These are phyloP conservation scores for Suillus decipiens DNA, from an alignment of 768 basidiomycete species.

Conservation along the genomic window DNA sequence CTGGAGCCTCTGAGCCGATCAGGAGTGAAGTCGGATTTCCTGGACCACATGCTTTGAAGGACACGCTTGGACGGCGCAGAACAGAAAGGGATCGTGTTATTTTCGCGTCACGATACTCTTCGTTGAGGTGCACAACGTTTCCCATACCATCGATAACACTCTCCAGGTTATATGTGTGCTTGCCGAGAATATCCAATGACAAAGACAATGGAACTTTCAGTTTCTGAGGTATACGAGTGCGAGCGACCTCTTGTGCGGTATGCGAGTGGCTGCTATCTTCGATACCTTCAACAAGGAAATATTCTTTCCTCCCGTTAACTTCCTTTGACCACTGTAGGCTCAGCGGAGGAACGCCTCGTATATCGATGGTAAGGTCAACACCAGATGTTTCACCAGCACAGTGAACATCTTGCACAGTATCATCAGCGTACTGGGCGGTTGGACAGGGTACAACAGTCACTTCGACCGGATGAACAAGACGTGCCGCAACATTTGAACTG, in stretches of 20 bases:
- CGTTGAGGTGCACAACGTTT: conserved; percentile 60
- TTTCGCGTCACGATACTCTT: conserved; percentile 41
- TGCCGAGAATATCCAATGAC: conserved; percentile 62
- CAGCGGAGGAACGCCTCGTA: conserved; percentile 75
- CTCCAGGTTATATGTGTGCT: conserved; percentile 74
- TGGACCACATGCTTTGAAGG: conserved; percentile 75
- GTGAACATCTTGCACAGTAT: conserved; percentile 49
- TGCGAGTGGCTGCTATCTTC: conserved; percentile 53
- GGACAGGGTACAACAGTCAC: conserved; percentile 85
- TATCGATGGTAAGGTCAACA: conserved; percentile 59
- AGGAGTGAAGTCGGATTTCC: conserved; percentile 70
- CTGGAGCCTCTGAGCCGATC: conserved; percentile 62
- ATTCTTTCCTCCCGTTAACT: conserved; percentile 64
- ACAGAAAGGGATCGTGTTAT: conserved; percentile 66
- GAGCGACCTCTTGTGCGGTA: conserved; percentile 27
- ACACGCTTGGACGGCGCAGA: conserved; percentile 67
- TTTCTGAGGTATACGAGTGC: conserved; percentile 46
- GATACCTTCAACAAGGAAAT: conserved; percentile 83
- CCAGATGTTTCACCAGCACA: conserved; percentile 70
- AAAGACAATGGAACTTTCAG: conserved; percentile 71
- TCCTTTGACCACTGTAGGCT: conserved; percentile 77
- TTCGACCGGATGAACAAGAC: conserved; percentile 62
- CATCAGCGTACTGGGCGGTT: conserved; percentile 59
- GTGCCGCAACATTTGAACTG: conserved; percentile 67
- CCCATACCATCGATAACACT: conserved; percentile 83